phyloP scores from a whole-genome alignment of 345 rosid species.

The Zanthoxylum bungeanum region DNA sequence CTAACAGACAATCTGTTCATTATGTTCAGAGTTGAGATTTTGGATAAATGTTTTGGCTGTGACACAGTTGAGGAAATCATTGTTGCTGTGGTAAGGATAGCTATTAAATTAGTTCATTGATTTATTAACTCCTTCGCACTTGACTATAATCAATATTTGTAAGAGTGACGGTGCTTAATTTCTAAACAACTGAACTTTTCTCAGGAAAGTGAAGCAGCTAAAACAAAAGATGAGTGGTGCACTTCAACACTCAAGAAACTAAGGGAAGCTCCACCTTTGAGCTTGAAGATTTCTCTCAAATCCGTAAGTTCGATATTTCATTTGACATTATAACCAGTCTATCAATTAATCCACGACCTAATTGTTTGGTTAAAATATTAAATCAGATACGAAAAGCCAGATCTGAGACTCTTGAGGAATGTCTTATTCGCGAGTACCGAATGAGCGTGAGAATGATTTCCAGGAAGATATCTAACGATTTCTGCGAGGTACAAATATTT shows the following conservation, averaged over 20 bases:
- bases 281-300: slow-evolving; percentile 19
- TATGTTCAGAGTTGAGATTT: not conserved
- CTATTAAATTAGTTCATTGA: not conserved
- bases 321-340: not conserved
- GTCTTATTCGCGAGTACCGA: not conserved
- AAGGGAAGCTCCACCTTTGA: slow-evolving; percentile 21
- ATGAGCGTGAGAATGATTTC: not conserved
- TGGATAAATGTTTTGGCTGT: not conserved
- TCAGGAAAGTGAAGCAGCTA: slow-evolving; percentile 17
- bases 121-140: too few species aligned
- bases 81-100: not conserved
- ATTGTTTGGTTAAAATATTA: not conserved
- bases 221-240: slow-evolving; percentile 18
- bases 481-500: not conserved
- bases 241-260: slow-evolving; percentile 7
- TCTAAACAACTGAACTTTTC: too few species aligned
- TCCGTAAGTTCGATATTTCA: slow-evolving; percentile 5
- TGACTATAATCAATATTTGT: too few species aligned
- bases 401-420: slow-evolving; percentile 6
- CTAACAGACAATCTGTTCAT: too few species aligned
- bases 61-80: not conserved
- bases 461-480: not conserved
- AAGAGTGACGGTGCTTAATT: too few species aligned
- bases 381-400: slow-evolving; percentile 4
- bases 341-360: not conserved